A percentile compares a stretch with the other conserved stretches of the same genome.
phyloP scores from a whole-genome alignment of 2,329 filamentous ascomycete genomes.

The Elsinoe ampelina region DNA sequence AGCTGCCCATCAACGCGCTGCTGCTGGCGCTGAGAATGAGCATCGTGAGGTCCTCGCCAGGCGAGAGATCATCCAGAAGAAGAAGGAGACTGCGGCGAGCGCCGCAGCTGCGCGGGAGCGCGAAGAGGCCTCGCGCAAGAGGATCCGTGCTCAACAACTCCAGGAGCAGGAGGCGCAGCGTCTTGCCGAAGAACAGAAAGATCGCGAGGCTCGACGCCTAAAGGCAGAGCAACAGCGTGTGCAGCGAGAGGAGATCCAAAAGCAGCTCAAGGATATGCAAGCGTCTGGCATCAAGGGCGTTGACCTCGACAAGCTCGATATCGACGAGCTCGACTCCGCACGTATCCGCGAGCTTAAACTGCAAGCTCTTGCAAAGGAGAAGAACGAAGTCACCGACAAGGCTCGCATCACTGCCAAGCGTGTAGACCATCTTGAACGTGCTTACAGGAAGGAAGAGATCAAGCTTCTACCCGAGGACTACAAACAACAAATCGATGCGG shows the following conservation, averaged over 20 bases:
- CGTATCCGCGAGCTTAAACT: constrained; percentile 91
- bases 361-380: constrained; percentile 91
- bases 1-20: constrained; percentile 69
- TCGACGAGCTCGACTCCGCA: constrained; percentile 49
- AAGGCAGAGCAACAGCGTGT: constrained; percentile 75
- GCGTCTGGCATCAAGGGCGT: constrained; percentile 67
- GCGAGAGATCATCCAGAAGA: constrained; percentile 87
- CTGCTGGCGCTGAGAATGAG: constrained; percentile 84
- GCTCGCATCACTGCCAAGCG: constrained; percentile 88
- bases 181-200: constrained; percentile 82
- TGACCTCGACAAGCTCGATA: constrained; percentile 80
- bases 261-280: constrained; percentile 93
- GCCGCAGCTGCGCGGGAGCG: constrained; percentile 80
- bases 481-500: constrained; percentile 66
- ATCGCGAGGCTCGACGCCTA: constrained; percentile 77
- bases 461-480: constrained; percentile 88
- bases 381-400: constrained; percentile 88
- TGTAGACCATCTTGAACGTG: constrained; percentile 93
- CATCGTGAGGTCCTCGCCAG: constrained; percentile 76
- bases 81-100: constrained; percentile 91
- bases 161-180: constrained; percentile 85
- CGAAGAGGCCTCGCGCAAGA: constrained; percentile 83
- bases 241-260: constrained; percentile 51
- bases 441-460: constrained; percentile 87
- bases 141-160: constrained; percentile 74